Evolutionary conservation across 1,284 basidiomycete species (phyloP), one percentile per base, ranked within the genome.

Genomic region (Amylostereum areolatum): DNA sequence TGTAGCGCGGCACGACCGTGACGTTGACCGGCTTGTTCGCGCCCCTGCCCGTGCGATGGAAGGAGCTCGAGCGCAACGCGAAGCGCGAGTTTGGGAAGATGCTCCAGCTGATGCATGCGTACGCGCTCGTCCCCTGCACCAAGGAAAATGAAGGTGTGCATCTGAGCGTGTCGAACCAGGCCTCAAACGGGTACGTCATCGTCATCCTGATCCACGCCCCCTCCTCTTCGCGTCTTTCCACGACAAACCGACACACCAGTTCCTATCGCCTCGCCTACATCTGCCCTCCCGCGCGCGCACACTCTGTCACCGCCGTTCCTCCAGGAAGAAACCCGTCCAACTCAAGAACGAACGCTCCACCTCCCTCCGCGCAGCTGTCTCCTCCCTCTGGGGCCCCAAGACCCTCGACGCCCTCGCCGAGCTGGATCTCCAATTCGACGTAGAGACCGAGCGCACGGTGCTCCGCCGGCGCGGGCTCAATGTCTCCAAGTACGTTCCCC

Each of bases 81-180:
- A 98, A 97, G 65, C 82, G 94, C 39, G 95, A 99, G 61, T 96
- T 89, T 62, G 81, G 81, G 3, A 97, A 97, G 61, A 87, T 90
- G 0, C 68, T 97, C 34, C 75, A 78, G 7, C 72, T 97, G 7
- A 66, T 99, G 37, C 86, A 86, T 48, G 92, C 92, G 0, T 99
- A 99, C 64, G 95, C 94, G 0, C 75, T 99, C 5, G 86, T 94
- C 0, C 91, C 92, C 7, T 83, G 86, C 59, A 68, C 76, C 43
- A 59, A 68, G 49, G 67, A 71, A 58, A 61, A 73, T 64, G 56
- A 65, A 53, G 74, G 87, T 0, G 85, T 96, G 4, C 73, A 92
- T 34, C 68, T 98, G 31, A 78, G 78, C 0, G 92, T 95, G 0
- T 84, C 78, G 48, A 89, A 94, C 57, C 79, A 83, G 36, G 65